Percentiles rank a stretch among this genome's conserved stretches.
Conservation (phyloP, 2,329 filamentous ascomycete genomes). For the Pseudocercospora crystallina region DNA sequence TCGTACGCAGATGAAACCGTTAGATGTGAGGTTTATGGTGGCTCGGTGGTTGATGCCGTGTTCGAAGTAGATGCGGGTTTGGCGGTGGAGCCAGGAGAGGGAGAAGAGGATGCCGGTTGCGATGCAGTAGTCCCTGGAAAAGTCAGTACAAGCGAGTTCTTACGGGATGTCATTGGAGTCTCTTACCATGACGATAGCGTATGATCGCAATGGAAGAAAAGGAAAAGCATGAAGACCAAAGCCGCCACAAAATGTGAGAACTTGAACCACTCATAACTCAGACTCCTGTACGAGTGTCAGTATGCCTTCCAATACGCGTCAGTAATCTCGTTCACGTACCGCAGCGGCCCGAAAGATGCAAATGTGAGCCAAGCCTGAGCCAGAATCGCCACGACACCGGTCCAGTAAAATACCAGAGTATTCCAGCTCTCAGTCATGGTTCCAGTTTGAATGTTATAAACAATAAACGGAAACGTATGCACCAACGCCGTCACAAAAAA, state of each 20-base stretch:
- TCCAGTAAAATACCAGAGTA: slow-evolving; percentile 53
- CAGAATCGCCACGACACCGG: slow-evolving; percentile 55
- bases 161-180: neutral
- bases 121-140: slow-evolving; percentile 59
- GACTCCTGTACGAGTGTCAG: slow-evolving; percentile 41
- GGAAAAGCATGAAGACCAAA: slow-evolving; percentile 56
- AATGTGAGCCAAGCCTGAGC: slow-evolving; percentile 58
- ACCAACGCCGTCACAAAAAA: slow-evolving; percentile 58
- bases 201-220: slow-evolving; percentile 62
- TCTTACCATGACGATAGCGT: slow-evolving; percentile 53
- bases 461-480: slow-evolving; percentile 61
- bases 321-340: slow-evolving; percentile 38
- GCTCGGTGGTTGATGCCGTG: slow-evolving; percentile 51
- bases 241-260: slow-evolving; percentile 54
- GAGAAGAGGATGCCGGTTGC: slow-evolving; percentile 55
- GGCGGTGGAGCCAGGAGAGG: slow-evolving; percentile 46
- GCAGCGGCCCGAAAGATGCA: slow-evolving; percentile 53
- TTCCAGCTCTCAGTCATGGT: slow-evolving; percentile 51
- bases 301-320: neutral
- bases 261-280: slow-evolving; percentile 63
- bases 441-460: slow-evolving; percentile 50
- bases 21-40: slow-evolving; percentile 40
- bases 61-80: slow-evolving; percentile 50
- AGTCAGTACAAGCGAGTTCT: neutral
- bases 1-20: slow-evolving; percentile 44